phyloP scores from a whole-genome alignment of 192 early-diverging fungal species.

The Linnemannia elongata region DNA sequence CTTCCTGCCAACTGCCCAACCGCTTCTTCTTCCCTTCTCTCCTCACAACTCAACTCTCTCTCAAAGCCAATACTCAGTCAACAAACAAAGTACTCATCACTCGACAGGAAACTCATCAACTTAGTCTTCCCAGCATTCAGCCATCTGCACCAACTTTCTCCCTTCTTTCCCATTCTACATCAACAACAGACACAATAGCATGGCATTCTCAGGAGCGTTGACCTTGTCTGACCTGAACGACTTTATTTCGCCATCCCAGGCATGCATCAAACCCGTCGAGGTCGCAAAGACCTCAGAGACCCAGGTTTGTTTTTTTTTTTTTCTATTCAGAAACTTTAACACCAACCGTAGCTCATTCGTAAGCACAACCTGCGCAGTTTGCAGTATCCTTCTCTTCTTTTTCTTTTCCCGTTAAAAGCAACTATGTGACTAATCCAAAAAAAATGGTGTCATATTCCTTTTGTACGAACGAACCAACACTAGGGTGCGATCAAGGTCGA shows the following conservation, averaged over 20 bases:
- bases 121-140: background rate
- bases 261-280: constrained; percentile 96
- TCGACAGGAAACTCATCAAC: background rate
- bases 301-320: constrained; percentile 41
- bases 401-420: constrained; percentile 12
- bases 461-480: background rate
- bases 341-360: background rate
- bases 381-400: background rate
- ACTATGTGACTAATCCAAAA: constrained; percentile 19
- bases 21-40: too few species aligned
- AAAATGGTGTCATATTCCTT: constrained; percentile 3
- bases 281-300: constrained; percentile 73
- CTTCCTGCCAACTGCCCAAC: background rate
- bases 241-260: constrained; percentile 96
- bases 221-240: constrained; percentile 96
- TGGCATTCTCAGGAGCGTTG: constrained; percentile 91
- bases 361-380: constrained; percentile 1
- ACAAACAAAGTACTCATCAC: background rate
- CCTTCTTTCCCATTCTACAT: constrained; percentile 5
- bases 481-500: constrained; percentile 82
- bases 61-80: background rate
- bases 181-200: constrained; percentile 37
- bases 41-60: background rate
- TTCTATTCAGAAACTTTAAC: too few species aligned
- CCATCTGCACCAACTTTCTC: background rate